phyloP scores from a whole-genome alignment of 2,329 filamentous ascomycete genomes.

The Botryotinia narcissicola region DNA sequence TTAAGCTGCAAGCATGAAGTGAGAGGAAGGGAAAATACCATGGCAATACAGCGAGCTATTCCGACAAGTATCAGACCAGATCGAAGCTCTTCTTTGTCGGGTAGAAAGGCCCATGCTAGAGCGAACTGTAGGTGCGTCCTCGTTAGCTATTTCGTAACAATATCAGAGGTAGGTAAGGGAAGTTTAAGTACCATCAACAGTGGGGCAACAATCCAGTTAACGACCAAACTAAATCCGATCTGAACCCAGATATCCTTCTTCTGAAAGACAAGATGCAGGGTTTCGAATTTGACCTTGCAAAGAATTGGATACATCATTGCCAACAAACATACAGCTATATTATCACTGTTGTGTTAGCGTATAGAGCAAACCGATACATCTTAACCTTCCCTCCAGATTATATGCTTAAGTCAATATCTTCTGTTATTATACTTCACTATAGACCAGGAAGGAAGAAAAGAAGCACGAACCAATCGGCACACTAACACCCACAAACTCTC shows the following conservation, averaged over 20 bases:
- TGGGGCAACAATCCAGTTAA: constrained; percentile 83
- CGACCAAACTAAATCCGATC: constrained; percentile 69
- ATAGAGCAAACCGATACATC: background rate
- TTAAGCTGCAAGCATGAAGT: background rate
- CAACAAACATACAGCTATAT: constrained; percentile 69
- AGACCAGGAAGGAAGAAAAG: background rate
- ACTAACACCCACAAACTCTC: constrained; percentile 61
- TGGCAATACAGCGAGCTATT: constrained; percentile 81
- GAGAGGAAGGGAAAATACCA: constrained; percentile 50
- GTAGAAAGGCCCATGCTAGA: constrained; percentile 67
- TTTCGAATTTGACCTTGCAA: constrained; percentile 80
- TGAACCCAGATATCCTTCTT: constrained; percentile 70
- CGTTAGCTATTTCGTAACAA: background rate
- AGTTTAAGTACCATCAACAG: constrained; percentile 63
- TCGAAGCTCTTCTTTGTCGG: constrained; percentile 55
- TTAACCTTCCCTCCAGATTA: background rate
- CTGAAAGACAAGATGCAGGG: constrained; percentile 63
- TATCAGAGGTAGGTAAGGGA: background rate
- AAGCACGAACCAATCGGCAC: constrained; percentile 55
- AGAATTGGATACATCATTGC: constrained; percentile 96
- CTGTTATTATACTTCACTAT: background rate
- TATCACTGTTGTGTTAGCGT: background rate
- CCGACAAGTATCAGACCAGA: constrained; percentile 79
- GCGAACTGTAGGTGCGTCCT: constrained; percentile 43
- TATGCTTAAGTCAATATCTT: background rate